A percentile compares a stretch with the other conserved stretches of the same genome.
phyloP scores from a whole-genome alignment of 495 filamentous ascomycete genomes.

The Xylaria grammica region DNA sequence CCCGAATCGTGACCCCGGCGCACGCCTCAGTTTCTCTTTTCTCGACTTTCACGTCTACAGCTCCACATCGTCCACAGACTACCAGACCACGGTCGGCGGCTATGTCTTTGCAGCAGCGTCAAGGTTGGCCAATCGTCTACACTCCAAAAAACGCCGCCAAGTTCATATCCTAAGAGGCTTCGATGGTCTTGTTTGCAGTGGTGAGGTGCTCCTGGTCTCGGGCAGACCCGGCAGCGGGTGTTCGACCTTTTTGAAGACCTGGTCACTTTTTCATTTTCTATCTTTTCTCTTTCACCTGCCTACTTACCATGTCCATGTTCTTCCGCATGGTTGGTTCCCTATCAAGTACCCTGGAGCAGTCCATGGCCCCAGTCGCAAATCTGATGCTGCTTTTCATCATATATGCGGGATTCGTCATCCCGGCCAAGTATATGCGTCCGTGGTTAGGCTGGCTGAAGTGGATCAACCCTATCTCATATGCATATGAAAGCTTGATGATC shows the following conservation, averaged over 20 bases:
- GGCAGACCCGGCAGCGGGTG: constrained; percentile 76
- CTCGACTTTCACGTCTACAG: too few species aligned
- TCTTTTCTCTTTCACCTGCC: constrained; percentile 59
- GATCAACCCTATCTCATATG: constrained; percentile 78
- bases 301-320: constrained; percentile 60
- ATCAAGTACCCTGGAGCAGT: constrained; percentile 71
- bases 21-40: too few species aligned
- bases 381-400: constrained; percentile 72
- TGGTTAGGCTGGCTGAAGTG: constrained; percentile 80
- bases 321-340: constrained; percentile 74
- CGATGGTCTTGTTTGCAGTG: too few species aligned
- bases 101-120: too few species aligned
- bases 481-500: constrained; percentile 69
- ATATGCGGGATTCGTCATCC: constrained; percentile 82
- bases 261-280: constrained; percentile 73
- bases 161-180: too few species aligned
- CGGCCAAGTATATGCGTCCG: constrained; percentile 72
- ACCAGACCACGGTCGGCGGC: too few species aligned
- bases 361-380: constrained; percentile 70
- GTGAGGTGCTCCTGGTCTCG: constrained; percentile 71
- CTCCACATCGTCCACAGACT: too few species aligned
- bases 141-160: too few species aligned
- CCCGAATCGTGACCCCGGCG: too few species aligned
- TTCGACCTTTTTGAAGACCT: constrained; percentile 70
- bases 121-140: too few species aligned